phyloP scores from a whole-genome alignment of 331 rosid genomes.

The Rosa hybrid region DNA sequence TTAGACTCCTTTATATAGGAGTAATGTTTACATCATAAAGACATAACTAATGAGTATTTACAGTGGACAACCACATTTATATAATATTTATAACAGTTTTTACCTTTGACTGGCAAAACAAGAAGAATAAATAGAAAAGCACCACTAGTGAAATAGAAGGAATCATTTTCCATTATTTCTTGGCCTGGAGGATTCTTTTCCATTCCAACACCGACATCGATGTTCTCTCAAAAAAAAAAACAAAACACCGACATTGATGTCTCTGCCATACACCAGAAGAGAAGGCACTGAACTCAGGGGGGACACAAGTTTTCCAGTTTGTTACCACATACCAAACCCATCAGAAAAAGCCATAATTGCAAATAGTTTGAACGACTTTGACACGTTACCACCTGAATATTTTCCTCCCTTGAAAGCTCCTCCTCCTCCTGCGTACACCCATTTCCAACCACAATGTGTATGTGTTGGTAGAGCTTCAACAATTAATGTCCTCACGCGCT shows the following conservation, averaged over 20 bases:
- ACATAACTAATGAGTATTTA: too few species aligned
- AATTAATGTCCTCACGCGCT: conserved; percentile 32
- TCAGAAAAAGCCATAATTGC: conserved; percentile 48
- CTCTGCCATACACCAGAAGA: neutral
- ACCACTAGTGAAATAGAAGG: too few species aligned
- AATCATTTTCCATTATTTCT: too few species aligned
- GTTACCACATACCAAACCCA: conserved; percentile 35
- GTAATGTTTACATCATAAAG: too few species aligned
- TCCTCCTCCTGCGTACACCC: conserved; percentile 11
- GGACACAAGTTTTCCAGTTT: neutral
- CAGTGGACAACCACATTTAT: too few species aligned
- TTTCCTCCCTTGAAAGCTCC: conserved; percentile 58
- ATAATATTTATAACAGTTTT: too few species aligned
- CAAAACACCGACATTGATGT: neutral
- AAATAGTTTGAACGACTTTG: conserved; percentile 28
- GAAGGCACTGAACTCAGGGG: neutral
- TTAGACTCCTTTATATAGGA: too few species aligned
- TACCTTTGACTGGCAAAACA: too few species aligned
- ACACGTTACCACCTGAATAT: conserved; percentile 33
- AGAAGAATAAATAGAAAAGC: too few species aligned
- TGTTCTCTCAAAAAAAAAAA: neutral
- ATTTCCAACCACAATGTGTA: conserved; percentile 9
- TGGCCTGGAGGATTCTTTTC: neutral
- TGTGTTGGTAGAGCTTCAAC: neutral
- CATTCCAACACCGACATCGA: neutral